phyloP scores from a whole-genome alignment of 75 land plant species.

The Adiantum capillusveneris region DNA sequence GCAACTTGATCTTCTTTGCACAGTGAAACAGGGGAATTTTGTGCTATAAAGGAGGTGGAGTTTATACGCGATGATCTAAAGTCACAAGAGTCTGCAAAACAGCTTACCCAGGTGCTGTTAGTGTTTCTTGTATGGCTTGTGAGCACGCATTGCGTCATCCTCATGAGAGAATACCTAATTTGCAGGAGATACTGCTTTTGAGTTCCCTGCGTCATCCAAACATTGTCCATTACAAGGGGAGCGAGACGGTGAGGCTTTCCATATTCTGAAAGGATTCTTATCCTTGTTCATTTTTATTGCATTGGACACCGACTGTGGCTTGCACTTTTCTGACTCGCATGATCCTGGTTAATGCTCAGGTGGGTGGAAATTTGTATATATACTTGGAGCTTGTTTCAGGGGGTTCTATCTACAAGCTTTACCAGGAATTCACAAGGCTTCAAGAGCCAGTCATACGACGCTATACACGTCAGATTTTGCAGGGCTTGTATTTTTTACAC shows the following conservation, averaged over 20 bases:
- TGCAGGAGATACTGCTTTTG: conserved; percentile 67
- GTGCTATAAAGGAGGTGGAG: conserved; percentile 98
- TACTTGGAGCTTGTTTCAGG: conserved; percentile 89
- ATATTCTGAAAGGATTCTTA: too few species aligned
- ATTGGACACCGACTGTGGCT: too few species aligned
- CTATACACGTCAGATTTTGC: conserved; percentile 73
- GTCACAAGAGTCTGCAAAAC: conserved; percentile 83
- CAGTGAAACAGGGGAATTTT: conserved; percentile 95
- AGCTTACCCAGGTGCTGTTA: conserved; percentile 48
- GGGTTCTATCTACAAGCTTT: conserved; percentile 76
- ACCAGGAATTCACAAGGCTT: conserved; percentile 74
- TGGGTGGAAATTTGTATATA: conserved; percentile 66
- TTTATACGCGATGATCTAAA: conserved; percentile 86
- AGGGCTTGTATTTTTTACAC: conserved; percentile 71
- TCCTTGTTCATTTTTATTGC: not conserved
- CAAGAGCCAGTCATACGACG: conserved; percentile 72
- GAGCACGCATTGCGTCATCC: not conserved
- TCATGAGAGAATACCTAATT: not conserved
- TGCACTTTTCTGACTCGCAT: not conserved
- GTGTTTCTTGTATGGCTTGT: not conserved
- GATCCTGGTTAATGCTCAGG: conserved; percentile 27
- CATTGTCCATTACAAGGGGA: conserved; percentile 82
- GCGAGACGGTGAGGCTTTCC: conserved; percentile 47
- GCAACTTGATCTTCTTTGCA: too few species aligned
- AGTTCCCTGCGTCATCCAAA: conserved; percentile 66